These are phyloP conservation scores for Rhodocollybia butyracea DNA, from an alignment of 768 basidiomycete species.

Conservation along the genomic window DNA sequence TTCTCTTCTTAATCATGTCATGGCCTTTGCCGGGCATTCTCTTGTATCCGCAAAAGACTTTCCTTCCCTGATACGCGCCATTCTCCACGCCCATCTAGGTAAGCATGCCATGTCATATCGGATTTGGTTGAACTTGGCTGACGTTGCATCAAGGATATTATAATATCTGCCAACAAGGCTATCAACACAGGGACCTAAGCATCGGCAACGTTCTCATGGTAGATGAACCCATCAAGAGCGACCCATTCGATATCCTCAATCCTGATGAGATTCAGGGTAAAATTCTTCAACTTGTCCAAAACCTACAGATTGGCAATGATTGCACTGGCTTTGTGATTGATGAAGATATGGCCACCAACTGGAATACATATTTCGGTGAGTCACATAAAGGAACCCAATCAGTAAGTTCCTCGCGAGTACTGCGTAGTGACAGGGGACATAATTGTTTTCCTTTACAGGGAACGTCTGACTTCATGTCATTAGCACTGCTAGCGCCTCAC, in stretches of 20 bases:
- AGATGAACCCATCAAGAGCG: not conserved
- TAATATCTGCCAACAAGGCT: not conserved
- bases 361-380: too few relatives aligned
- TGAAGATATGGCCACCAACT: too few relatives aligned
- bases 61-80: not conserved
- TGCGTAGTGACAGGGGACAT: too few relatives aligned
- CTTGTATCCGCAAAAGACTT: not conserved
- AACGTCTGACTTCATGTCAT: too few relatives aligned
- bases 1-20: not conserved
- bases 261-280: too few relatives aligned
- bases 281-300: too few relatives aligned
- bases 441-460: too few relatives aligned
- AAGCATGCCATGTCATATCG: not conserved
- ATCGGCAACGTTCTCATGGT: not conserved
- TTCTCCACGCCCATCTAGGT: not conserved
- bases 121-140: not conserved
- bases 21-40: not conserved
- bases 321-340: too few relatives aligned
- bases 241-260: not conserved
- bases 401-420: too few relatives aligned
- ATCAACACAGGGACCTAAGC: not conserved
- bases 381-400: too few relatives aligned
- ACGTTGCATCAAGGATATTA: not conserved
- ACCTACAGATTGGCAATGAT: too few relatives aligned
- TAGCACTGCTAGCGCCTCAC: too few relatives aligned